These are phyloP conservation scores for Metschnikowia matae DNA, from an alignment of 805 yeast genomes.

Conservation along the genomic window DNA sequence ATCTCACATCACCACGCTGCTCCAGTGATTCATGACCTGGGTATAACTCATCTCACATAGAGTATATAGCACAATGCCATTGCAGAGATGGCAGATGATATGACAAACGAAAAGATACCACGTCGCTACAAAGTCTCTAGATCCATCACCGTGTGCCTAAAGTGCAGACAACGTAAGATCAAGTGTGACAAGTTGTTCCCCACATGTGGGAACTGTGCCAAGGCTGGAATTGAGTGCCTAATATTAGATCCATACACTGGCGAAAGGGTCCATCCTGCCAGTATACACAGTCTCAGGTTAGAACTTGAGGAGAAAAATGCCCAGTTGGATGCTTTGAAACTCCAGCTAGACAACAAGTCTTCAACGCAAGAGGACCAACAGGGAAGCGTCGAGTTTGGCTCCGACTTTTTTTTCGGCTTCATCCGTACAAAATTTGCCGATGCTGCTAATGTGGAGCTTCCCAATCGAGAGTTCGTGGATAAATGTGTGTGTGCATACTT, in stretches of 20 bases:
- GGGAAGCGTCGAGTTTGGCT: neutral
- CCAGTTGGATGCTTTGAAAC: slow-evolving; percentile 6
- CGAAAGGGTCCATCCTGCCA: slow-evolving; percentile 12
- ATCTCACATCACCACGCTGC: neutral
- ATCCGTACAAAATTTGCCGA: neutral
- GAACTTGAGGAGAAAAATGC: slow-evolving; percentile 8
- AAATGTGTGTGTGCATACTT: slow-evolving; percentile 10
- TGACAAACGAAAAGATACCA: neutral
- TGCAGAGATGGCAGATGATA: neutral
- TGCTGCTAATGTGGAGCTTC: slow-evolving; percentile 5
- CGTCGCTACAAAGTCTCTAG: slow-evolving; percentile 2
- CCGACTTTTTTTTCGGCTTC: neutral
- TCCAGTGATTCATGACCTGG: neutral
- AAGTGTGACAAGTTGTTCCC: slow-evolving; percentile 17
- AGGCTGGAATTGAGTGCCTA: slow-evolving; percentile 13
- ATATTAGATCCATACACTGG: slow-evolving; percentile 14
- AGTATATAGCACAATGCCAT: neutral
- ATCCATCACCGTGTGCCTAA: slow-evolving; percentile 15
- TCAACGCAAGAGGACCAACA: neutral
- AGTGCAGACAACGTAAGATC: slow-evolving; percentile 14
- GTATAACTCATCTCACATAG: neutral
- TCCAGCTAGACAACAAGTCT: neutral
- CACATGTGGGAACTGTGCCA: slow-evolving; percentile 15
- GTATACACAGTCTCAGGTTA: slow-evolving; percentile 9
- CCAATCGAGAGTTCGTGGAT: slow-evolving; percentile 9